phyloP scores from a whole-genome alignment of 2,329 filamentous ascomycete species.

The Pseudopithomyces chartarum region DNA sequence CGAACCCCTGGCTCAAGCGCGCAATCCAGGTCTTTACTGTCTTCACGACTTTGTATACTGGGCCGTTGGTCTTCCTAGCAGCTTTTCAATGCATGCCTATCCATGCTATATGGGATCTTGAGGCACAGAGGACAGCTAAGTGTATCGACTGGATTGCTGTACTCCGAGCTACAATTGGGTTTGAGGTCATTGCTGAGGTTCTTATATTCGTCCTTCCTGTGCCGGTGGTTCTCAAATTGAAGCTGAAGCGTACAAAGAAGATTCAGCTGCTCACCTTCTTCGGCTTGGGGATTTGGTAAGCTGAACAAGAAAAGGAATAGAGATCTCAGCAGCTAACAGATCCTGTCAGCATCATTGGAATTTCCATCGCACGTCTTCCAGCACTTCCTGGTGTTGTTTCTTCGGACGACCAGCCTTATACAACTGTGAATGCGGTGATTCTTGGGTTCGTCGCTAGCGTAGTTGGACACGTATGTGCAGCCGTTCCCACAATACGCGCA shows the following conservation, averaged over 20 bases:
- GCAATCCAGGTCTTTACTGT: background rate
- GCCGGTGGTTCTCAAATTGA: conserved; percentile 3
- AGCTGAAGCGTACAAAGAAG: conserved; percentile 3
- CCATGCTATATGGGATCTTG: conserved; percentile 1
- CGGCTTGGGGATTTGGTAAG: background rate
- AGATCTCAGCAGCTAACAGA: background rate
- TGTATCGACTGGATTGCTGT: conserved; percentile 5
- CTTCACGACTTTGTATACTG: background rate
- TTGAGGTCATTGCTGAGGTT: conserved; percentile 1
- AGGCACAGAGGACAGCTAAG: background rate
- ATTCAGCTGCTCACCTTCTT: conserved; percentile 1
- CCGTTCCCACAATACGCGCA: conserved; percentile 3
- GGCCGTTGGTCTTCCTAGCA: background rate
- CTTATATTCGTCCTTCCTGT: background rate
- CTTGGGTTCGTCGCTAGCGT: conserved; percentile 1
- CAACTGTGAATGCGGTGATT: background rate
- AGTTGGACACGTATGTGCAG: background rate
- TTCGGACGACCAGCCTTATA: background rate
- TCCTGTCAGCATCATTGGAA: background rate
- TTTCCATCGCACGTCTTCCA: background rate
- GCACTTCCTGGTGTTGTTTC: background rate
- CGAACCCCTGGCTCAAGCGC: conserved; percentile 2
- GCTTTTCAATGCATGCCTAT: background rate
- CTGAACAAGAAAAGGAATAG: no score
- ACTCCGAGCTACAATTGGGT: background rate